A percentile compares a stretch with the other conserved stretches of the same genome.
These are phyloP conservation scores for Xylaria sp. DNA, from an alignment of 2,329 filamentous ascomycete species.

Conservation along the genomic window DNA sequence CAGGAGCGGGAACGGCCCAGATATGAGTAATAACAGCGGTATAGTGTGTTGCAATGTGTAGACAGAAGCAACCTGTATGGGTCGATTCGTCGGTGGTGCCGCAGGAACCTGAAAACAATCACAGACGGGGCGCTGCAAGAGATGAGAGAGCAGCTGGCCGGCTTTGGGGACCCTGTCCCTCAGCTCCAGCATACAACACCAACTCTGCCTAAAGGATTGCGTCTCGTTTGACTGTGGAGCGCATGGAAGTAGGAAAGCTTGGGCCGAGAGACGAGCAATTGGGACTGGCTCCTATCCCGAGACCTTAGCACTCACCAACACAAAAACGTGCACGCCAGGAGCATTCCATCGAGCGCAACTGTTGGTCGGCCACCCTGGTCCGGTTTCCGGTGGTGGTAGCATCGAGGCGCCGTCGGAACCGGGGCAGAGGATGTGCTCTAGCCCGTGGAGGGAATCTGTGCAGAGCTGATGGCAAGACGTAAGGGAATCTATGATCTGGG, in stretches of 20 bases:
- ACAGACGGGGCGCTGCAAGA: not conserved
- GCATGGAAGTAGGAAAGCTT: not conserved
- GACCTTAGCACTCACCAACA: conserved; percentile 1
- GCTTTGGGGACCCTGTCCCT: conserved; percentile 5
- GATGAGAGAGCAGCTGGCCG: not conserved
- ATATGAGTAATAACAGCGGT: conserved; percentile 20
- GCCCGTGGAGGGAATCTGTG: conserved; percentile 2
- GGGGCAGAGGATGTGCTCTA: conserved; percentile 4
- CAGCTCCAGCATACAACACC: too few relatives aligned
- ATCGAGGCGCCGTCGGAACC: conserved; percentile 24
- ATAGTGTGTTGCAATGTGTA: conserved; percentile 26
- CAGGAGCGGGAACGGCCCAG: conserved; percentile 14
- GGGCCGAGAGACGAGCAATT: not conserved
- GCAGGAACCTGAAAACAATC: conserved; percentile 10
- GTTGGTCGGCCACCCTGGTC: conserved; percentile 7
- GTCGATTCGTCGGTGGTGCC: conserved; percentile 16
- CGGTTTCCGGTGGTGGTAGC: conserved; percentile 21
- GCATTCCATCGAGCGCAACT: conserved; percentile 1
- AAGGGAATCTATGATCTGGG: conserved; percentile 10
- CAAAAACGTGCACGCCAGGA: not conserved
- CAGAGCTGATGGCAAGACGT: conserved; percentile 11
- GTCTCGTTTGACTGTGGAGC: conserved; percentile 16
- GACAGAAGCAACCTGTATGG: conserved; percentile 9
- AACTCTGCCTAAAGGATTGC: conserved; percentile 17
- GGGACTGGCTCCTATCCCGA: conserved; percentile 18